A percentile compares a stretch with the other conserved stretches of the same genome.
Conservation (phyloP, 352 stramenopile species). For the Phytophthora litchii region DNA sequence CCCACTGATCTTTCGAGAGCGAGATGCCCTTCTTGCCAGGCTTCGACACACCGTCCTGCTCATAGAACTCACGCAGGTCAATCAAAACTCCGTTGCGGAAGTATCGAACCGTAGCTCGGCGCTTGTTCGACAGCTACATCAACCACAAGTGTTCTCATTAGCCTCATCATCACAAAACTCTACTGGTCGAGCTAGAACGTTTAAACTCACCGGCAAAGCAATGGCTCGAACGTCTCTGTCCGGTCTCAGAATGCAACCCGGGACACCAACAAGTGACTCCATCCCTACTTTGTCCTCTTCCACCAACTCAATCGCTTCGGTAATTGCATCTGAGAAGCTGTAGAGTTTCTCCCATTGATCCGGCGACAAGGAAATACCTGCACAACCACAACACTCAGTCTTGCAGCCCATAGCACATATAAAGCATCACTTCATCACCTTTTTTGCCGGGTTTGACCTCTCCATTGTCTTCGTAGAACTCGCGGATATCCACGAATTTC, state of each 20-base stretch:
- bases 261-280: constrained; percentile 36
- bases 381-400: not conserved
- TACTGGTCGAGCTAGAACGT: not conserved
- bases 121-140: constrained; percentile 59
- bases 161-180: not conserved
- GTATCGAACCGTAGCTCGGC: constrained; percentile 51
- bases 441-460: constrained; percentile 75
- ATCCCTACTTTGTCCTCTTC: constrained; percentile 47
- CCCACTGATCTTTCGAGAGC: constrained; percentile 73
- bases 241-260: constrained; percentile 35
- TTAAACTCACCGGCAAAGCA: constrained; percentile 53
- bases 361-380: constrained; percentile 61
- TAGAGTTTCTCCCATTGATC: constrained; percentile 66
- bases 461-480: constrained; percentile 78
- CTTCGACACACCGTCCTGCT: constrained; percentile 55
- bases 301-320: constrained; percentile 51
- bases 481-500: constrained; percentile 71
- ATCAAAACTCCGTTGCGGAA: constrained; percentile 60
- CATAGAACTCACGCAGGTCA: constrained; percentile 79
- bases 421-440: constrained; percentile 33
- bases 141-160: constrained; percentile 12
- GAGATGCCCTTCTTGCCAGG: constrained; percentile 85
- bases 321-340: constrained; percentile 39
- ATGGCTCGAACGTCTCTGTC: constrained; percentile 51
- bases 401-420: not conserved